Base-by-base conservation (phyloP, 306 rosid genomes). In the Prinsepia uniflora region DNA sequence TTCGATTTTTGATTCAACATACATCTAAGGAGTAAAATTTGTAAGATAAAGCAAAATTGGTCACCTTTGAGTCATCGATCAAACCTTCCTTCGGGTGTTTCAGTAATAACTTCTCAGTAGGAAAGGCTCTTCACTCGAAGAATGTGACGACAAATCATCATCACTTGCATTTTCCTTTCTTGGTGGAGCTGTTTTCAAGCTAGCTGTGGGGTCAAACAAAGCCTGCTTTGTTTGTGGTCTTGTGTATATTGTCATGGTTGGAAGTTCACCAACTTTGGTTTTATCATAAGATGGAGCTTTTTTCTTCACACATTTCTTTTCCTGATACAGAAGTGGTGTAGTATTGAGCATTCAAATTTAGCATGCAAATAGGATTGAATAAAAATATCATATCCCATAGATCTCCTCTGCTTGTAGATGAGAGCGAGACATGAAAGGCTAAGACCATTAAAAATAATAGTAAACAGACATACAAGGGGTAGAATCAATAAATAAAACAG, bases 181-280 rank as follows among this genome's bases (percentile, higher is more conserved):
- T 49, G 61, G 18, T 6, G 64, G 54, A 70, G 4, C 43, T 19
- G 64, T 8, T 19, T 43, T 24, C 52, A 8, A 53, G 41, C 20
- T 10, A 18, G 20, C n/a, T 46, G 58, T 71, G 46, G 56, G 30
- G 15, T 7, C n/a, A 7, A 17, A 71, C 14, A 45, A 45, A 1
- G 57, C 67, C 45, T 58, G 67, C 45, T 58, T 71, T 24, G 14
- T 71, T 47, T 46, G 67, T 46, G 17, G 24, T 18, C 75, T 71
- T 10, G 75, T 59, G 75, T 13, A 18, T 34, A 58, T 15, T 59
- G 47, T 71, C 56, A 44, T 46, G 10, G 57, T 7, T 34, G 67
- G 36, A 71, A 30, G 48, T 71, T 58, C 46, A n/a, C 17, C 17
- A n/a, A n/a, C 75, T 45, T 24, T 57, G 57, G 59, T 19, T 46